These are phyloP conservation scores for Psilocybe subaeruginosa DNA, from an alignment of 768 basidiomycete genomes.

Conservation along the genomic window DNA sequence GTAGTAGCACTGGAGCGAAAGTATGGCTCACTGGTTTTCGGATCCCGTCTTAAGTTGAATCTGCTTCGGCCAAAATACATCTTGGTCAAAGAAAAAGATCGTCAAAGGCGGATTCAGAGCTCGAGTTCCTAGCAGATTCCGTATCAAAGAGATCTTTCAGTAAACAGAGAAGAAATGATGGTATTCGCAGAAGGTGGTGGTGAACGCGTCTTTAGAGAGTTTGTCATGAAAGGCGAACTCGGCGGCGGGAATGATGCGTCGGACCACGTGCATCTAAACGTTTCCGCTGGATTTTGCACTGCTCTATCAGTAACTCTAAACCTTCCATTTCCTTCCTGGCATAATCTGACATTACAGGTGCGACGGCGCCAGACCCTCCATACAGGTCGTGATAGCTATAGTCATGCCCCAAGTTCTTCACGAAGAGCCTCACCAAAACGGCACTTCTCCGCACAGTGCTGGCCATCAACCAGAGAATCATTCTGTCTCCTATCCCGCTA, in stretches of 20 bases:
- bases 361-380: not conserved
- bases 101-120: not conserved
- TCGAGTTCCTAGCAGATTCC: too few relatives aligned
- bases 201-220: too few relatives aligned
- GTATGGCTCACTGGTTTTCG: not conserved
- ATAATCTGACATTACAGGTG: not conserved
- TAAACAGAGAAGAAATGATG: too few relatives aligned
- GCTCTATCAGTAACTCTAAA: not conserved
- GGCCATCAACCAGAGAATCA: conserved; percentile 2
- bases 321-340: not conserved
- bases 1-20: not conserved
- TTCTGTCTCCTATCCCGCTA: conserved; percentile 7
- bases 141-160: too few relatives aligned
- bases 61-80: not conserved
- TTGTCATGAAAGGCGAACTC: too few relatives aligned
- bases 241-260: not conserved
- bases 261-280: not conserved
- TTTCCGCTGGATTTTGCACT: not conserved
- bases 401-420: conserved; percentile 18
- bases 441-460: not conserved
- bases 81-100: too few relatives aligned
- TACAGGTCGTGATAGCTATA: not conserved
- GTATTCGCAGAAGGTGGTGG: too few relatives aligned
- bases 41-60: not conserved
- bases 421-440: conserved; percentile 12